Base-by-base conservation (phyloP, 2,329 filamentous ascomycete species). In the Cytospora schulzeri region DNA sequence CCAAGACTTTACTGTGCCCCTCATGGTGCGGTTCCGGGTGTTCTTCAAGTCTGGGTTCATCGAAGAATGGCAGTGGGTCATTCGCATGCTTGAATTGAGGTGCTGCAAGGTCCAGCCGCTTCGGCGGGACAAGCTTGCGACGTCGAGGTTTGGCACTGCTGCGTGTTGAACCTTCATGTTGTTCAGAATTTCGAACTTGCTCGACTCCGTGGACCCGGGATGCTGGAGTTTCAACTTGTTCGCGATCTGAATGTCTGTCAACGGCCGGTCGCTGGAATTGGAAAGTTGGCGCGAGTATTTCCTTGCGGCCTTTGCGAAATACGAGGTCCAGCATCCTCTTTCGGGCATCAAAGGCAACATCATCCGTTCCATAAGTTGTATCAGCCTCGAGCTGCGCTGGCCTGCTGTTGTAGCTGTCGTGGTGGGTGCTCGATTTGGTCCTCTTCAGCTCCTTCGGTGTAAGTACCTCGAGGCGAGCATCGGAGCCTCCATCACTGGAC, bases 381-480 rank as follows among this genome's bases (percentile, higher is more conserved):
- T 78, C 76, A 33, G 76, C 79, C 70, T 89, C 86, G 12, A 89
- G 75, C 67, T 87, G 85, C 6, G 86, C 86, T 24, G 83, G 84
- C 60, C 84, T 75, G 14, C 51, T 62, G 54, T 64, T 65, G 38
- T 38, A 26, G 22, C 41, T 48, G 15, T 38, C 35, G 31, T 41
- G 31, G 7, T 22, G 24, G 24, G 51, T 28, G 51, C 24, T 62
- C n/a, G 22, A 51, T 51, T 35, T 41, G 9, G 38, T 38, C 41
- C 24, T 51, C 31, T 19, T 45, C 19, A 35, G 8, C 6, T 19
- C 15, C 26, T 31, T 28, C 19, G 31, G 24, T 28, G 31, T 24
- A 12, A 19, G 52, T 14, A 14, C 4, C 26, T 22, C 28, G 5
- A 26, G 31, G 29, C n/a, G 55, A 17, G 31, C 11, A n/a, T 26